Percentiles rank a stretch among this genome's conserved stretches.
phyloP scores from a whole-genome alignment of 441 rosid genomes.

The Erodium moschatum region DNA sequence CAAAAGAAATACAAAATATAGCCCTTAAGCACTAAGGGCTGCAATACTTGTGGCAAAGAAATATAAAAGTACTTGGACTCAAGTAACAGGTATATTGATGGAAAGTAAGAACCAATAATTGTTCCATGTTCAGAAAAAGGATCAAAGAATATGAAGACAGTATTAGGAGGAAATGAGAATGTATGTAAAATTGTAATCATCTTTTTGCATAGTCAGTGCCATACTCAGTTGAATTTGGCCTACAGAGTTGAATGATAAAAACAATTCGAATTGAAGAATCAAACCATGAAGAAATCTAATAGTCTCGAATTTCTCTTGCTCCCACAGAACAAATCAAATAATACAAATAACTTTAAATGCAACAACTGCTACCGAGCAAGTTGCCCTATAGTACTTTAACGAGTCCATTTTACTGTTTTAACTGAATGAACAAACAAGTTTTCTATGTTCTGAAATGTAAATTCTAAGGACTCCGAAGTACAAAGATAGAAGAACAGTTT shows the following conservation, averaged over 20 bases:
- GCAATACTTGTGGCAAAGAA: background rate
- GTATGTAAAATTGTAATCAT: background rate
- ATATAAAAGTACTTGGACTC: background rate
- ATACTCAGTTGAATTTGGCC: background rate
- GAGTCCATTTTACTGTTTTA: too few species aligned
- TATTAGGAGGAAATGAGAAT: background rate
- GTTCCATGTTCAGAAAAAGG: background rate
- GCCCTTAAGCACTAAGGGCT: background rate
- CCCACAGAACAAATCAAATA: too few species aligned
- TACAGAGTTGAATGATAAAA: too few species aligned
- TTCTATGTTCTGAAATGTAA: too few species aligned
- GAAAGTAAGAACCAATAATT: background rate
- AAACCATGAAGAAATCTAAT: background rate
- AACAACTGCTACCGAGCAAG: too few species aligned
- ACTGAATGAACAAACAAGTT: too few species aligned
- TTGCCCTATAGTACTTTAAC: too few species aligned
- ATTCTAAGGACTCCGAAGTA: too few species aligned
- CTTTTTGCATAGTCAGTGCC: background rate
- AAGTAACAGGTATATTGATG: background rate
- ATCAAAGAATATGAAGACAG: background rate
- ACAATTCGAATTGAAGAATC: background rate
- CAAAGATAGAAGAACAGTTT: too few species aligned
- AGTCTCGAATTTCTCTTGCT: background rate
- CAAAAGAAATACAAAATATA: slow-evolving; percentile 1
- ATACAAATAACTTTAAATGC: too few species aligned